phyloP scores from a whole-genome alignment of 2,329 filamentous ascomycete species.

The Mollisia scopiformis region DNA sequence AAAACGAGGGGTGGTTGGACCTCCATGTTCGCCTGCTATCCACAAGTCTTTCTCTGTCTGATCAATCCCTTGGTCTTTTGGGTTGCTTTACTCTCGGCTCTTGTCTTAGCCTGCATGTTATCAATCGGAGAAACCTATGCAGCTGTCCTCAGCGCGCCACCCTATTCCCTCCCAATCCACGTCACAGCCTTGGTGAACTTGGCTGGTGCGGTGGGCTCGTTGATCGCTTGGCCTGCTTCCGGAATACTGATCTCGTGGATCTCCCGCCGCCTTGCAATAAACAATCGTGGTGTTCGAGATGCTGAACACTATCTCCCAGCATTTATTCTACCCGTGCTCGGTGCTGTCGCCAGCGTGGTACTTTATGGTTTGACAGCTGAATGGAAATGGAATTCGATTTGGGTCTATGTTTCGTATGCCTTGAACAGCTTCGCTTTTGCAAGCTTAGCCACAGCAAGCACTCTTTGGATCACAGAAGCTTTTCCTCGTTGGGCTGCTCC shows the following conservation, averaged over 20 bases:
- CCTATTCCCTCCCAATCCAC: conserved; percentile 4
- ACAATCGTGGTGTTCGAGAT: conserved; percentile 21
- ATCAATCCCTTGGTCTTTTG: conserved; percentile 61
- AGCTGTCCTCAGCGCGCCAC: not conserved
- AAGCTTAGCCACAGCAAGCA: conserved; percentile 14
- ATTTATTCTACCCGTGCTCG: conserved; percentile 21
- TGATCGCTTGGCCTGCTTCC: conserved; percentile 10
- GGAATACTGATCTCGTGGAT: conserved; percentile 6
- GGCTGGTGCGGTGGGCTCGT: not conserved
- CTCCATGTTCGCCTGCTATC: conserved; percentile 15
- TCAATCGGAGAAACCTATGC: conserved; percentile 7
- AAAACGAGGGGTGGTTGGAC: conserved; percentile 13
- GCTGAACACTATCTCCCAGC: conserved; percentile 27
- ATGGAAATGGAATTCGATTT: conserved; percentile 1
- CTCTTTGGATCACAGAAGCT: conserved; percentile 23
- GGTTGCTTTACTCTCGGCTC: conserved; percentile 6
- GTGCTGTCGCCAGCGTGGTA: conserved; percentile 1
- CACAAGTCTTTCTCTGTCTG: conserved; percentile 9
- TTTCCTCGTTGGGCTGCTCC: conserved; percentile 25
- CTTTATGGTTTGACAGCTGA: conserved; percentile 16
- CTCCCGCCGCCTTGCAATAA: conserved; percentile 2
- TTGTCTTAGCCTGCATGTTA: conserved; percentile 14
- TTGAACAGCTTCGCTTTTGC: conserved; percentile 16
- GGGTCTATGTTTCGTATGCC: conserved; percentile 11
- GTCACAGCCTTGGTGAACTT: conserved; percentile 5